Conservation (phyloP, 2,329 filamentous ascomycete species). For the Aspergillus hortae region DNA sequence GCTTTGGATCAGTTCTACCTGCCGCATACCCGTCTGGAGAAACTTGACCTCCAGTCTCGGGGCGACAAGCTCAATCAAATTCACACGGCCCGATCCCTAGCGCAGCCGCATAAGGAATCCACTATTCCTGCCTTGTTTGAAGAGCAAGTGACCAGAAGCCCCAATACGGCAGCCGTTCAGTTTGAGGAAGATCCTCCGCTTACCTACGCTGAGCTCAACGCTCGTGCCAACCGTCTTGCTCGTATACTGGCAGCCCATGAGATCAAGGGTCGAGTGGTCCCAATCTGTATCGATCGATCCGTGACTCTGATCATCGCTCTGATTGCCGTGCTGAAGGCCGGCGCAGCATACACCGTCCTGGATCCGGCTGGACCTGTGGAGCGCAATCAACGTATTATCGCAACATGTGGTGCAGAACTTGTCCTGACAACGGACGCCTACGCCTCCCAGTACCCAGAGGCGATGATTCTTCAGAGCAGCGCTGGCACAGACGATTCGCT, state of each 20-base stretch:
- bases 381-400: constrained; percentile 1
- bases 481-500: not conserved
- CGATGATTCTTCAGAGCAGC: not conserved
- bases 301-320: constrained; percentile 2
- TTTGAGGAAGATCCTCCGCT: not conserved
- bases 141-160: not conserved
- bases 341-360: constrained; percentile 8
- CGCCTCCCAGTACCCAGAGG: not conserved
- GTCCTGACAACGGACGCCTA: not conserved
- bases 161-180: not conserved
- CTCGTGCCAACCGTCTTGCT: not conserved
- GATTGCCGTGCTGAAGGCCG: constrained; percentile 8
- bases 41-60: not conserved
- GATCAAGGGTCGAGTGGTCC: not conserved
- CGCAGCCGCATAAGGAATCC: not conserved
- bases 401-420: not conserved
- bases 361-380: constrained; percentile 6
- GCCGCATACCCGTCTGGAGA: not conserved
- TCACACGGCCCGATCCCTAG: not conserved
- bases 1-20: not conserved
- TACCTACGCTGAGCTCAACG: not conserved
- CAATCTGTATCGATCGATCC: constrained; percentile 3
- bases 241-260: not conserved
- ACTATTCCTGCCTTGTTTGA: constrained; percentile 1
- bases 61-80: not conserved